Evolutionary conservation across 2,329 filamentous ascomycete genomes (phyloP).

Genomic region (Onygenales sp.): DNA sequence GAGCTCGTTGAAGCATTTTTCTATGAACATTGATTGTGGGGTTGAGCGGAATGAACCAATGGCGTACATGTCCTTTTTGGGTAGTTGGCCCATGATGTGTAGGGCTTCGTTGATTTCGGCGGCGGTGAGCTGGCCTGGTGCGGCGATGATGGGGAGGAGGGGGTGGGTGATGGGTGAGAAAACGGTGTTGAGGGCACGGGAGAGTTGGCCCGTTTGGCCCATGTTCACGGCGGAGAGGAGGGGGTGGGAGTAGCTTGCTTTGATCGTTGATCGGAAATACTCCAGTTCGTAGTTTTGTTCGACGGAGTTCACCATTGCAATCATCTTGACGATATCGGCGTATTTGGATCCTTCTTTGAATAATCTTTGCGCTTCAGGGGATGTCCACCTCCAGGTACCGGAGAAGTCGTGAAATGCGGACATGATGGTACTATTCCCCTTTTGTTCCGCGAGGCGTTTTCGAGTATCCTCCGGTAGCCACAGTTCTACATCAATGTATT

Average conservation of each 20-base stretch:
- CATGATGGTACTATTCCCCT: constrained; percentile 75
- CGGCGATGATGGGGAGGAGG: constrained; percentile 71
- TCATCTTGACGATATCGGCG: constrained; percentile 86
- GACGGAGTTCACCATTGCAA: constrained; percentile 68
- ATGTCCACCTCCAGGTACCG: constrained; percentile 74
- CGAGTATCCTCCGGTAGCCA: constrained; percentile 75
- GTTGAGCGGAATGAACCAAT: constrained; percentile 65
- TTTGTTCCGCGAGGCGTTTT: constrained; percentile 55
- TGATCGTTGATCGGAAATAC: constrained; percentile 73
- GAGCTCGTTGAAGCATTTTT: constrained; percentile 72
- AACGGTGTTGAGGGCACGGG: constrained; percentile 71
- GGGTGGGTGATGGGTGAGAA: constrained; percentile 86
- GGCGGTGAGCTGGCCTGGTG: constrained; percentile 75
- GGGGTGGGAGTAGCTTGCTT: constrained; percentile 58
- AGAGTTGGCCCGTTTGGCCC: constrained; percentile 77
- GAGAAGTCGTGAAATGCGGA: constrained; percentile 90
- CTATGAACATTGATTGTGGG: constrained; percentile 74
- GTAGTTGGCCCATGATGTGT: constrained; percentile 69
- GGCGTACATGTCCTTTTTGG: constrained; percentile 70
- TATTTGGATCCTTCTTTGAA: constrained; percentile 65
- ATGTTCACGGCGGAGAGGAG: constrained; percentile 79
- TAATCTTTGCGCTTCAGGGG: constrained; percentile 58
- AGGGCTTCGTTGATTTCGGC: constrained; percentile 76
- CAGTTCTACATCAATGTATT: constrained; percentile 82
- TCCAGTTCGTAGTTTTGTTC: constrained; percentile 87